Evolutionary conservation across 1,139 yeast genomes (phyloP), one percentile per base, ranked within the genome.

Genomic region (Diutina ranongensis): DNA sequence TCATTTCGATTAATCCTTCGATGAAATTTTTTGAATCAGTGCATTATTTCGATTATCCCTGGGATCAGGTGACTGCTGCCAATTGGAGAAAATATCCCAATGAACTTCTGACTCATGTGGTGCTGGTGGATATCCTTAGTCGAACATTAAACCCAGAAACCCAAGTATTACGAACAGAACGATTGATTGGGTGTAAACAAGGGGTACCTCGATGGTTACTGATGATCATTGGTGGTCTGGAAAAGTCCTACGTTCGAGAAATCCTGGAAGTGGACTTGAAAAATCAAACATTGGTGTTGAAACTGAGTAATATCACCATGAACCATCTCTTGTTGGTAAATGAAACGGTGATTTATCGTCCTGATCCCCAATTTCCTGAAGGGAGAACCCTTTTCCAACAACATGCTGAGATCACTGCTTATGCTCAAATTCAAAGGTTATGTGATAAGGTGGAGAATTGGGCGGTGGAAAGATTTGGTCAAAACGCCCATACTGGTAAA

Each of bases 1-100:
- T 10, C 28, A 25, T n/a, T n/a, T n/a, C 28, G 9, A 25, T 5
- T 5, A 10, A 25, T 25, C 28, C 5, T 7, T 7, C 5, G 10
- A 88, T 89, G 97, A 87, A 83, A 63, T 71, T 88, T 48, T 88
- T 86, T 58, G 78, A 77, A 46, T 74, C 85, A 40, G 62, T 70
- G 20, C 92, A 84, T 59, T 67, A 64, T 34, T 89, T 87, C 62
- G 68, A 77, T 50, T 89, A 89, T 57, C 77, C 94, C 0, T 89
- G 97, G 97, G 95, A 84, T 36, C 88, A 86, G 57, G 95, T 92
- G 18, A 84, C 95, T 1, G 89, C 95, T 0, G 97, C 97, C 49
- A 89, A 92, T 62, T 92, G 98, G 98, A 80, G 78, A 53, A 92
- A 92, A 57, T 92, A 92, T 63, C 98, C 98, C 15, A 92, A 92